phyloP scores from a whole-genome alignment of 2,329 filamentous ascomycete genomes.

The Penicillium vulpinum region DNA sequence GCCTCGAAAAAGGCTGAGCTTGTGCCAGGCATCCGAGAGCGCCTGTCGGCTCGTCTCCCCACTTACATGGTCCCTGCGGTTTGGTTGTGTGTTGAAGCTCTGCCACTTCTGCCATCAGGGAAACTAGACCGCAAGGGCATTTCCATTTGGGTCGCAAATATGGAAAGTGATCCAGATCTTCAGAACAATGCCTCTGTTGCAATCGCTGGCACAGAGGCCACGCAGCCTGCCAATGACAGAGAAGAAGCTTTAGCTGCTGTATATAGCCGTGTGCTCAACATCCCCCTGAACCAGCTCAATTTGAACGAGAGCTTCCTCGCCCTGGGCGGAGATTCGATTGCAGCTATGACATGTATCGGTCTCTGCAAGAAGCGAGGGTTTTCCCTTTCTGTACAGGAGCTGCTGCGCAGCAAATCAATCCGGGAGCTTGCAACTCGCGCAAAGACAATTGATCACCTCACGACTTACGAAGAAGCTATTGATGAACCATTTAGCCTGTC shows the following conservation, averaged over 20 bases:
- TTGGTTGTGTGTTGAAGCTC: slow-evolving; percentile 47
- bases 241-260: slow-evolving; percentile 36
- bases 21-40: slow-evolving; percentile 30
- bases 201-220: not conserved
- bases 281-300: slow-evolving; percentile 35
- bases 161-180: slow-evolving; percentile 31
- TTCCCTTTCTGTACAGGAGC: slow-evolving; percentile 50
- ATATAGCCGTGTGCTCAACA: slow-evolving; percentile 44
- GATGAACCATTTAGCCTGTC: slow-evolving; percentile 37
- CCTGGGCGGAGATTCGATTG: slow-evolving; percentile 52
- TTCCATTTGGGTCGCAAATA: slow-evolving; percentile 34
- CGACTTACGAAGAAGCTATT: slow-evolving; percentile 36
- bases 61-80: slow-evolving; percentile 51
- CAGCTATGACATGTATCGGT: slow-evolving; percentile 52
- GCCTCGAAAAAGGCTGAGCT: slow-evolving; percentile 20
- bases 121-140: slow-evolving; percentile 49
- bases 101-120: slow-evolving; percentile 48
- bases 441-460: slow-evolving; percentile 31
- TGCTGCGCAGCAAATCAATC: slow-evolving; percentile 51
- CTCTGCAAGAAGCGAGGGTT: slow-evolving; percentile 49
- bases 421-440: slow-evolving; percentile 35
- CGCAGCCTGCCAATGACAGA: slow-evolving; percentile 24
- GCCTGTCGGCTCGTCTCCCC: slow-evolving; percentile 38
- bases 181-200: slow-evolving; percentile 1
- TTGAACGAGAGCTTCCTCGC: slow-evolving; percentile 44